Evolutionary conservation across 2,329 filamentous ascomycete genomes (phyloP).

Genomic region (Ceratocystis harringtonii): DNA sequence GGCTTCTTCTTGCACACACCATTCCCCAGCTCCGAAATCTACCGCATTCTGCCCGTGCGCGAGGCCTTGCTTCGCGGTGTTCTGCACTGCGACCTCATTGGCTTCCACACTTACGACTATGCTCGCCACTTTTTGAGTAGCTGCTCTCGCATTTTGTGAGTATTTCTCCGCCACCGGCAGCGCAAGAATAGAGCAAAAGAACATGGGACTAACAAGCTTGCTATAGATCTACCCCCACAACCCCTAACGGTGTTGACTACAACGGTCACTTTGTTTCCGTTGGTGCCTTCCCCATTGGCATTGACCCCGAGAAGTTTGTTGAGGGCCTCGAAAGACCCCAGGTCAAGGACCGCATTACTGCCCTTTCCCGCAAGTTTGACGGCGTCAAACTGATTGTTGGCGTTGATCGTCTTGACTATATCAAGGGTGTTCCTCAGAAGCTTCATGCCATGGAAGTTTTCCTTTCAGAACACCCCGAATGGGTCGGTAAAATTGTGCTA

Average conservation of each 20-base stretch:
- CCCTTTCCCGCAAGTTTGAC: slow-evolving; percentile 78
- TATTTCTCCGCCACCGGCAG: slow-evolving; percentile 10
- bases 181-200: background rate
- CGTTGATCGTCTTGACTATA: slow-evolving; percentile 93
- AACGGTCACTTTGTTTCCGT: slow-evolving; percentile 78
- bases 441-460: slow-evolving; percentile 93
- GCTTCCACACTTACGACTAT: slow-evolving; percentile 98
- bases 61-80: slow-evolving; percentile 78
- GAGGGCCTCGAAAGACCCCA: slow-evolving; percentile 73
- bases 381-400: slow-evolving; percentile 94
- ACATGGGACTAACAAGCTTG: background rate
- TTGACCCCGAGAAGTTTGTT: slow-evolving; percentile 91
- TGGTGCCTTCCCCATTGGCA: slow-evolving; percentile 92
- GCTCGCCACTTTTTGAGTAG: slow-evolving; percentile 94
- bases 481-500: slow-evolving; percentile 93
- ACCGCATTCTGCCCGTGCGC: slow-evolving; percentile 83
- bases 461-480: slow-evolving; percentile 89
- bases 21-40: slow-evolving; percentile 93
- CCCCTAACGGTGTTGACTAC: slow-evolving; percentile 85
- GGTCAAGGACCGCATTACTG: slow-evolving; percentile 74
- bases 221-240: slow-evolving; percentile 51
- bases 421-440: slow-evolving; percentile 97
- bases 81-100: slow-evolving; percentile 85
- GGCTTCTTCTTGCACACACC: slow-evolving; percentile 97
- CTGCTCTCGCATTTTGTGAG: slow-evolving; percentile 80